Conservation (phyloP, 768 basidiomycete species). For the Chalciporus sphaerocephalus region DNA sequence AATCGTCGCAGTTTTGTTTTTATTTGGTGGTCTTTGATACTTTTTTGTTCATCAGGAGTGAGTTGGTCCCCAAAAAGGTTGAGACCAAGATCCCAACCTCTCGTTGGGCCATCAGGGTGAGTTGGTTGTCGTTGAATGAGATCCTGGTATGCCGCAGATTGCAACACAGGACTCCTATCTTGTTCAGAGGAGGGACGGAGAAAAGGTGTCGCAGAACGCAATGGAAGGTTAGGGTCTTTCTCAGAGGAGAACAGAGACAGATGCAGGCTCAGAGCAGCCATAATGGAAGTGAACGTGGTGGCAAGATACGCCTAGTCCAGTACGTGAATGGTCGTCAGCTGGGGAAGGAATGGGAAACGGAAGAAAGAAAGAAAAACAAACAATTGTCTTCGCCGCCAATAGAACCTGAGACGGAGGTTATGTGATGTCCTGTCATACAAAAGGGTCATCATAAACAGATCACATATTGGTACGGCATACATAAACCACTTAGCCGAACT, state of each 20-base stretch:
- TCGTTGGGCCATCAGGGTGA: conserved; percentile 38
- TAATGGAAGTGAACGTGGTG: conserved; percentile 27
- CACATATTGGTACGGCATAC: background rate
- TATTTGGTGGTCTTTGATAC: conserved; percentile 22
- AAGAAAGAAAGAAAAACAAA: conserved; percentile 8
- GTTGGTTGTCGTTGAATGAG: conserved; percentile 36
- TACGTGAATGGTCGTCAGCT: conserved; percentile 16
- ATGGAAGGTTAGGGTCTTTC: conserved; percentile 10
- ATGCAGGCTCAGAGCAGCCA: conserved; percentile 61
- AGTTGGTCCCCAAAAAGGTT: conserved; percentile 31
- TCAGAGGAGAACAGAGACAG: conserved; percentile 46
- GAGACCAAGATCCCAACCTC: conserved; percentile 29
- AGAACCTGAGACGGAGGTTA: conserved; percentile 7
- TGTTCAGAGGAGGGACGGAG: conserved; percentile 14
- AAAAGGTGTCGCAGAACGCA: conserved; percentile 21
- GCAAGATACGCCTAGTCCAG: conserved; percentile 7
- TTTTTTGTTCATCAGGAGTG: conserved; percentile 30
- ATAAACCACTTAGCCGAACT: background rate
- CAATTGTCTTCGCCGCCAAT: conserved; percentile 13
- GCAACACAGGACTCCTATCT: conserved; percentile 14
- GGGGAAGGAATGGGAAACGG: conserved; percentile 2
- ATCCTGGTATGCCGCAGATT: conserved; percentile 35
- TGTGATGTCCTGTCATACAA: conserved; percentile 3
- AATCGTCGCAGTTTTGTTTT: conserved; percentile 35
- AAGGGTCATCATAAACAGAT: background rate